Conservation (phyloP, 306 rosid genomes). For the Inga laurina region DNA sequence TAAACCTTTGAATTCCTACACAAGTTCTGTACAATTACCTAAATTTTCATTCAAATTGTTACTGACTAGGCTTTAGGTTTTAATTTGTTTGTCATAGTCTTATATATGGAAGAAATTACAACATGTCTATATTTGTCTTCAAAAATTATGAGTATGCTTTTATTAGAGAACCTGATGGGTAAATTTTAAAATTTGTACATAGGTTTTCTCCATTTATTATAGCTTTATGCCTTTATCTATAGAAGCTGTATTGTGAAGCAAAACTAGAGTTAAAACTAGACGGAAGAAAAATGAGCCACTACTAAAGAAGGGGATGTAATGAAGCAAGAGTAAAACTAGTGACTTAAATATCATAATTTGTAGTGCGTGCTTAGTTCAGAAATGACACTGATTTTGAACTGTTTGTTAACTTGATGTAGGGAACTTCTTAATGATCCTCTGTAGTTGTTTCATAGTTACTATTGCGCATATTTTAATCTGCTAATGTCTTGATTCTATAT, state of each 20-base stretch:
- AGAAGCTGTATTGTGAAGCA: not conserved
- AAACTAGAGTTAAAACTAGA: not conserved
- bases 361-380: not conserved
- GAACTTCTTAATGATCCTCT: not conserved
- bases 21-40: not conserved
- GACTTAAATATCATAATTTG: not conserved
- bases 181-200: not conserved
- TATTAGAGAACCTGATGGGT: not conserved
- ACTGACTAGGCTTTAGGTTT: not conserved
- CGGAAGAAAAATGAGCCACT: not conserved
- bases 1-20: not conserved
- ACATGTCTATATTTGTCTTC: not conserved
- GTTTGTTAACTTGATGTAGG: not conserved
- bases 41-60: not conserved
- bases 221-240: slow-evolving; percentile 8
- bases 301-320: not conserved
- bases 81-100: not conserved
- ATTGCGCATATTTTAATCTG: slow-evolving; percentile 6
- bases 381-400: not conserved
- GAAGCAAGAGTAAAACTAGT: not conserved
- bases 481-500: slow-evolving; percentile 26
- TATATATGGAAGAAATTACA: too few species aligned
- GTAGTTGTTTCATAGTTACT: not conserved
- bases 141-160: not conserved
- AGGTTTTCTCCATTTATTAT: not conserved